phyloP scores from a whole-genome alignment of 805 yeast species.

The Dipodascus geniculatus region DNA sequence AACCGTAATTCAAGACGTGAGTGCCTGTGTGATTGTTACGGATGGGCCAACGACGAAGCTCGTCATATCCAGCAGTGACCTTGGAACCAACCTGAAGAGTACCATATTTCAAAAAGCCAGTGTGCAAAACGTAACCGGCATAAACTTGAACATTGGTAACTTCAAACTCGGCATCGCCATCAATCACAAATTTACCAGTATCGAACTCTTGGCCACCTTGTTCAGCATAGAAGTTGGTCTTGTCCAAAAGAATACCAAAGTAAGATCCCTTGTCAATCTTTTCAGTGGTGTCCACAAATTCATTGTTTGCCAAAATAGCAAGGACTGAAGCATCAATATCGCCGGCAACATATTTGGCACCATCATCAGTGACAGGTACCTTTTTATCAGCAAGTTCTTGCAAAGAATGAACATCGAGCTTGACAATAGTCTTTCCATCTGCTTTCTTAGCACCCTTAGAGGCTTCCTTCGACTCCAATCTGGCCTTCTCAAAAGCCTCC shows the following conservation, averaged over 20 bases:
- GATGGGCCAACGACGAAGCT: conserved; percentile 88
- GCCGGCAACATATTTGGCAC: conserved; percentile 58
- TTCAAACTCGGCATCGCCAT: conserved; percentile 75
- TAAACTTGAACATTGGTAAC: conserved; percentile 87
- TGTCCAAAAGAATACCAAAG: conserved; percentile 73
- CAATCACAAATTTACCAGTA: conserved; percentile 84
- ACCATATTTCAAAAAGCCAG: conserved; percentile 80
- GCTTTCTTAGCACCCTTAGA: conserved; percentile 73
- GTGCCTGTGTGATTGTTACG: conserved; percentile 98
- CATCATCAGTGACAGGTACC: conserved; percentile 76
- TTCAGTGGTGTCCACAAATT: conserved; percentile 38
- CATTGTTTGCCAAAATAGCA: conserved; percentile 53
- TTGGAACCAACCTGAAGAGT: conserved; percentile 50
- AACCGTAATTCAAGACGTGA: conserved; percentile 81
- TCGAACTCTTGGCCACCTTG: conserved; percentile 99
- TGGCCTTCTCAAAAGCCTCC: conserved; percentile 83
- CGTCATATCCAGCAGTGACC: conserved; percentile 82
- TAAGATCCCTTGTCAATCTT: conserved; percentile 35
- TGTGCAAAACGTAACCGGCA: conserved; percentile 92
- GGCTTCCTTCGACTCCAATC: conserved; percentile 82
- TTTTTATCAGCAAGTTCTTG: conserved; percentile 46
- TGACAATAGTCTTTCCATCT: conserved; percentile 44
- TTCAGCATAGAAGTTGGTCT: conserved; percentile 94
- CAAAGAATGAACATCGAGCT: conserved; percentile 85
- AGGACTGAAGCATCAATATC: conserved; percentile 59